Evolutionary conservation across 2,329 filamentous ascomycete species (phyloP), one percentile per base, ranked within the genome.

Genomic region (Verticillium zaregamsianum): DNA sequence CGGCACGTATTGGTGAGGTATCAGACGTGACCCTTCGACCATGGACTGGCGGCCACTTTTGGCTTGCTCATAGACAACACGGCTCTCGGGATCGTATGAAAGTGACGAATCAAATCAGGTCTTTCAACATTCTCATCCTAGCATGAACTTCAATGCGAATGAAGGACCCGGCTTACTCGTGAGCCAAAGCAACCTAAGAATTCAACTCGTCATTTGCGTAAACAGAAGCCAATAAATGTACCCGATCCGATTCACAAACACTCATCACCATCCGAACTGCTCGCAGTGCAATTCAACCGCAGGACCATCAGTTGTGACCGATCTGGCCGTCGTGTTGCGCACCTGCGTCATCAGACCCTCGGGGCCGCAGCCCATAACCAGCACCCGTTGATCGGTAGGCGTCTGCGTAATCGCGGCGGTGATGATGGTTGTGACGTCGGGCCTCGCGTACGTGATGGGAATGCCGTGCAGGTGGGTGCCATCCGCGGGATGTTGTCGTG

Each of bases 281-380:
- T 83, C 81, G 59, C 77, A 79, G 69, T 83, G 80, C 15, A 83
- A 69, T 65, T 81, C 80, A 3, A 83, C 69, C 31, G 75, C 75
- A 2, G 80, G 78, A 1, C 80, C 79, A 8, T 74, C 71, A 0
- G 69, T 59, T 25, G 68, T 72, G 56, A 83, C 80, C 60, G 70
- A 73, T 14, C 66, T 66, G 1, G 78, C 77, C 0, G 76, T 71
- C 2, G 76, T 75, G 59, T 79, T 74, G 31, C 80, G 76, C 39
- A 81, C 75, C 28, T 72, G 65, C 25, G 70, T 68, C 74, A 80
- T 80, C 58, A 83, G 67, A 5, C 69, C 68, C 3, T 71, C 71
- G 1, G 81, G 80, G 1, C 81, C 81, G 70, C 81, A 84, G 11
- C 76, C 78, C 63, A 80, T 74, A 60, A 83, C 70, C 40, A 78